These are phyloP conservation scores for Penicillium sp. DNA, from an alignment of 2,329 filamentous ascomycete genomes.

Conservation along the genomic window DNA sequence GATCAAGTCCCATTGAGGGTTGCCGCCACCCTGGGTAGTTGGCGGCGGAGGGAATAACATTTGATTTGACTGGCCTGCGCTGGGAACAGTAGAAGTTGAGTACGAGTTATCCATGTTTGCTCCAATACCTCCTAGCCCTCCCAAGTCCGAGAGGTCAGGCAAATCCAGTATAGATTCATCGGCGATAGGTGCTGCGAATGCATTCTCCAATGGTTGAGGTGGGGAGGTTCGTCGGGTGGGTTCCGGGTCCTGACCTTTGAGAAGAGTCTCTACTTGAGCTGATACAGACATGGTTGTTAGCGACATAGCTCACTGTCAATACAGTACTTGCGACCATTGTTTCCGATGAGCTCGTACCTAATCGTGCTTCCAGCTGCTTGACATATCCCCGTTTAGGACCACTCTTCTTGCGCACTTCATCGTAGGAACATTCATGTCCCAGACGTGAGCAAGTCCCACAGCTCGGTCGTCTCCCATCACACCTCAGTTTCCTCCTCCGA, in stretches of 20 bases:
- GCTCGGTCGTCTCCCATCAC: slow-evolving; percentile 78
- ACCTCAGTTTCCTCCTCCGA: slow-evolving; percentile 85
- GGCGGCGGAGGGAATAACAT: slow-evolving; percentile 24
- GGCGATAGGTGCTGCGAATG: slow-evolving; percentile 34
- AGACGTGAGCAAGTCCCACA: slow-evolving; percentile 87
- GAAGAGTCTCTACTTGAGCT: slow-evolving; percentile 91
- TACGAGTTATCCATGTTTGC: slow-evolving; percentile 20
- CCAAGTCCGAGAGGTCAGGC: slow-evolving; percentile 25
- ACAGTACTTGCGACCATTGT: not conserved
- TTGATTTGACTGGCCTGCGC: slow-evolving; percentile 20
- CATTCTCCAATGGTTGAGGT: slow-evolving; percentile 23
- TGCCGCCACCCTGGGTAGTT: slow-evolving; percentile 29
- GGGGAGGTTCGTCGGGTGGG: slow-evolving; percentile 31
- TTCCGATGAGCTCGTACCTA: slow-evolving; percentile 62
- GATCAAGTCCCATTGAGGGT: slow-evolving; percentile 81
- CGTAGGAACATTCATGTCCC: slow-evolving; percentile 83
- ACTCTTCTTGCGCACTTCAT: slow-evolving; percentile 90
- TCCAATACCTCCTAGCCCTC: slow-evolving; percentile 3
- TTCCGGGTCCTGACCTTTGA: slow-evolving; percentile 71
- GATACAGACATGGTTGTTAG: slow-evolving; percentile 16
- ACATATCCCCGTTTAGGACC: slow-evolving; percentile 93
- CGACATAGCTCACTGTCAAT: slow-evolving; percentile 3
- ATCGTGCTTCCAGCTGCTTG: slow-evolving; percentile 84
- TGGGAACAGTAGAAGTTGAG: slow-evolving; percentile 26
- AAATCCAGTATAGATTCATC: slow-evolving; percentile 24